Conservation (phyloP, 257 asterid genomes). For the Galeopsis tetrahit region DNA sequence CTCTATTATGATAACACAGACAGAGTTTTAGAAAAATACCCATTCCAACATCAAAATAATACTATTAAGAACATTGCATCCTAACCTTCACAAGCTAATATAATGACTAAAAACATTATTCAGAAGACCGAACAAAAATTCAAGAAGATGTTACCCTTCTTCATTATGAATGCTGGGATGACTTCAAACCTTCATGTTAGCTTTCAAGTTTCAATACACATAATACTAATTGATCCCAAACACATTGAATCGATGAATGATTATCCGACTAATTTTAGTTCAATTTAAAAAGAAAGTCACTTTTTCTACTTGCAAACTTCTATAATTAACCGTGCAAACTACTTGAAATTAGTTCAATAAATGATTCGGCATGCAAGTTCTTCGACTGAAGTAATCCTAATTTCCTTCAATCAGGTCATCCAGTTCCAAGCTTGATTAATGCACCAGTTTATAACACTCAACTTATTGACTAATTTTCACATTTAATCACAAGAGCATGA, state of each 20-base stretch:
- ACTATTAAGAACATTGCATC: neutral
- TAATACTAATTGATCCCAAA: neutral
- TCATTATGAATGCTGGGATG: neutral
- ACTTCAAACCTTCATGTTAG: neutral
- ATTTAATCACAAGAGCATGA: neutral
- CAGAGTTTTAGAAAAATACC: neutral
- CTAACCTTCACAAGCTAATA: neutral
- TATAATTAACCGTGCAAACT: neutral
- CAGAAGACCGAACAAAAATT: neutral
- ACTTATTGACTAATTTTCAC: neutral
- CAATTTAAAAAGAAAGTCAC: neutral
- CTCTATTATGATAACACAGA: conserved; percentile 11
- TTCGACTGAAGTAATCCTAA: neutral
- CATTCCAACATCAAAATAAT: neutral
- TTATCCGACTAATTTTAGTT: neutral
- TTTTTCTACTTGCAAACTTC: neutral
- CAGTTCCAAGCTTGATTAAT: neutral
- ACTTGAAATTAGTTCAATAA: neutral
- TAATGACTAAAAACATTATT: neutral
- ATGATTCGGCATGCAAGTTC: neutral
- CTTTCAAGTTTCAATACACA: neutral
- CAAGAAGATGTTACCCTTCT: neutral
- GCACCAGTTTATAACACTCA: conserved; percentile 4
- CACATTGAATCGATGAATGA: neutral
- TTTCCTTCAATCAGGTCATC: neutral